Evolutionary conservation across 1,139 yeast genomes (phyloP).

Genomic region (Arxiozyma telluris): DNA sequence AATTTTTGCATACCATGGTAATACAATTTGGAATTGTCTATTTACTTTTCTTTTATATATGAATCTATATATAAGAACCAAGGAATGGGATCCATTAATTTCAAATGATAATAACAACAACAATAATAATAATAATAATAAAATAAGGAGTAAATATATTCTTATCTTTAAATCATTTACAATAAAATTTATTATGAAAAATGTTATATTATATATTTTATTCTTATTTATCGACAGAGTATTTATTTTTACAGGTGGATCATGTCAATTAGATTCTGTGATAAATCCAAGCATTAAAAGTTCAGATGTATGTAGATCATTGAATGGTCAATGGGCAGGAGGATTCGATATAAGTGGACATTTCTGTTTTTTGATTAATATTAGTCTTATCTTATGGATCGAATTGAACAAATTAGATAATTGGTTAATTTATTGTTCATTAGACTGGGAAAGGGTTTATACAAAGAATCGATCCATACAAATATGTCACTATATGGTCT

Average conservation of each 20-base stretch:
- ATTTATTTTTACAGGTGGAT: slow-evolving; percentile 33
- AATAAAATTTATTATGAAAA: slow-evolving; percentile 25
- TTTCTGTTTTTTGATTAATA: slow-evolving; percentile 43
- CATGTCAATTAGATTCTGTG: slow-evolving; percentile 19
- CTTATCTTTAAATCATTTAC: slow-evolving; percentile 1
- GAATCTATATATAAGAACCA: slow-evolving; percentile 11
- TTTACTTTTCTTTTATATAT: slow-evolving; percentile 16
- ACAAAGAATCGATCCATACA: neutral
- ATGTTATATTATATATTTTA: slow-evolving; percentile 14
- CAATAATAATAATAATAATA: neutral
- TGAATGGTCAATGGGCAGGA: slow-evolving; percentile 40
- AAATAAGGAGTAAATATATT: neutral
- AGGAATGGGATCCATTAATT: slow-evolving; percentile 11
- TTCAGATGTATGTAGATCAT: slow-evolving; percentile 21
- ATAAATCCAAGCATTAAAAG: slow-evolving; percentile 13
- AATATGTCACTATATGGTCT: neutral
- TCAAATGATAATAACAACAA: slow-evolving; percentile 1
- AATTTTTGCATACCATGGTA: slow-evolving; percentile 34
- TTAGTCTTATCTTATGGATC: slow-evolving; percentile 38
- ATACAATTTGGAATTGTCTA: slow-evolving; percentile 27
- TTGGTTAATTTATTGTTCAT: neutral
- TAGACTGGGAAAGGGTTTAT: neutral
- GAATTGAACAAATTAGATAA: slow-evolving; percentile 23
- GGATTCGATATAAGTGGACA: slow-evolving; percentile 64
- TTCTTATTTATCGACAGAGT: slow-evolving; percentile 31